phyloP scores from a whole-genome alignment of 2,329 filamentous ascomycete species.

The Teratosphaeria gauchensis region DNA sequence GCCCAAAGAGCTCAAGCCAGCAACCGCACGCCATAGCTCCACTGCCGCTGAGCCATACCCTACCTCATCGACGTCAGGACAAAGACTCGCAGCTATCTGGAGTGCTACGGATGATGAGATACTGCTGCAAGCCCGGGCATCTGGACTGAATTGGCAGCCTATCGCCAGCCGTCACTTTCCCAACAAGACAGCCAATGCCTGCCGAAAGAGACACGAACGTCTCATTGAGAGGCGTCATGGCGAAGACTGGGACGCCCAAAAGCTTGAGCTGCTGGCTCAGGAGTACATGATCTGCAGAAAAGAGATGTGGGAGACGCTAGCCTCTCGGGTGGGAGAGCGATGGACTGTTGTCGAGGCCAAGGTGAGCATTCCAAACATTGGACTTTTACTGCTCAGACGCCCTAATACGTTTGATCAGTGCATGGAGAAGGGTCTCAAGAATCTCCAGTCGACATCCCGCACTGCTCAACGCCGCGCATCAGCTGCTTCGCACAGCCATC shows the following conservation, averaged over 20 bases:
- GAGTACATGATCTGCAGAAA: conserved; percentile 72
- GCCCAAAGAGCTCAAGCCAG: conserved; percentile 34
- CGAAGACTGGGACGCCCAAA: conserved; percentile 69
- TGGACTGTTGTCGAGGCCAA: conserved; percentile 68
- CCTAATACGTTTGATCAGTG: conserved; percentile 43
- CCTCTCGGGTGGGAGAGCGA: conserved; percentile 47
- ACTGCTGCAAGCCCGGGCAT: conserved; percentile 60
- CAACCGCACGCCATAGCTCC: conserved; percentile 10
- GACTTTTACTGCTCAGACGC: conserved; percentile 25
- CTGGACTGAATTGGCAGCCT: conserved; percentile 73
- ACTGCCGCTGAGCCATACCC: conserved; percentile 24
- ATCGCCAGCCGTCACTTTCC: conserved; percentile 71
- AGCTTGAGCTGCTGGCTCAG: conserved; percentile 63
- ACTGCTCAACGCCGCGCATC: conserved; percentile 52
- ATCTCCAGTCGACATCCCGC: conserved; percentile 60
- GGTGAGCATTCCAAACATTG: conserved; percentile 44
- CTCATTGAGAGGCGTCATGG: conserved; percentile 64
- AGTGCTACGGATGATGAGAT: conserved; percentile 63
- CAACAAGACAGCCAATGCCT: conserved; percentile 68
- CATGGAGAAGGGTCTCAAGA: conserved; percentile 76
- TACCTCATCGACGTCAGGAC: conserved; percentile 20
- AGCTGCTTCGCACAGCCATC: conserved; percentile 34
- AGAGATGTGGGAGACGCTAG: conserved; percentile 72
- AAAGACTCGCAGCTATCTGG: conserved; percentile 47
- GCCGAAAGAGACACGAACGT: conserved; percentile 79